Evolutionary conservation across 2,329 filamentous ascomycete species (phyloP), one percentile per base, ranked within the genome.

Genomic region (Pseudohalonectria lignicola): DNA sequence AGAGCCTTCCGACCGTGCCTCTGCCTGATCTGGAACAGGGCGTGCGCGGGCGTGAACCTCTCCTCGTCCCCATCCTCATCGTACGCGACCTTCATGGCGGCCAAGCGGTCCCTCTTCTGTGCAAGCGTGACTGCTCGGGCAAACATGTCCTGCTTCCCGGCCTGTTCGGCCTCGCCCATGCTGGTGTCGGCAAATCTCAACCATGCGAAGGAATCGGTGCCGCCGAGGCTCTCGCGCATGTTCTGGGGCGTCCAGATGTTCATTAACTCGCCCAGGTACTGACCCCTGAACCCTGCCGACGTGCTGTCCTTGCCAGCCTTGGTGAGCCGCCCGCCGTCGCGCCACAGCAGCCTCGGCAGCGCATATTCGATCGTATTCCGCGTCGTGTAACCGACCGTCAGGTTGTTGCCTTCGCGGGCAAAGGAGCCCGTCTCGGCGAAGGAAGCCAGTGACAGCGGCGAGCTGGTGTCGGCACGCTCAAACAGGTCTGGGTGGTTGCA

Each of bases 401-500:
- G 73, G 44, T 80, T 79, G 42, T 67, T 74, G 7, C 90, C 88
- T 57, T 98, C 92, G 17, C 92, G 83, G 48, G 95, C 69, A 58
- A 98, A 96, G 0, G 88, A 95, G 0, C 86, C 88, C 0, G 90
- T 95, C 64, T 98, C 92, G 12, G 88, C 92, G 60, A 90, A 98
- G 55, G 82, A 76, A n/a, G 79, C 77, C 49, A 82, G 79, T 1
- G 86, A 82, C 51, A 90, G 81, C 0, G 92, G 86, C 8, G 88
- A 94, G 18, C 76, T 81, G 8, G 86, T 94, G 43, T 96, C 90
- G 9, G 90, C 88, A 33, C 92, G 82, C 60, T 98, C 88, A 49
- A 98, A 98, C 25, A 98, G 63, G 61, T 98, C 92, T 0, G 92
- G 92, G 56, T 98, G 92, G 54, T 98, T 98, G 66, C 92, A 98